Conservation (phyloP, 768 basidiomycete genomes). For the Amyloporia xantha region DNA sequence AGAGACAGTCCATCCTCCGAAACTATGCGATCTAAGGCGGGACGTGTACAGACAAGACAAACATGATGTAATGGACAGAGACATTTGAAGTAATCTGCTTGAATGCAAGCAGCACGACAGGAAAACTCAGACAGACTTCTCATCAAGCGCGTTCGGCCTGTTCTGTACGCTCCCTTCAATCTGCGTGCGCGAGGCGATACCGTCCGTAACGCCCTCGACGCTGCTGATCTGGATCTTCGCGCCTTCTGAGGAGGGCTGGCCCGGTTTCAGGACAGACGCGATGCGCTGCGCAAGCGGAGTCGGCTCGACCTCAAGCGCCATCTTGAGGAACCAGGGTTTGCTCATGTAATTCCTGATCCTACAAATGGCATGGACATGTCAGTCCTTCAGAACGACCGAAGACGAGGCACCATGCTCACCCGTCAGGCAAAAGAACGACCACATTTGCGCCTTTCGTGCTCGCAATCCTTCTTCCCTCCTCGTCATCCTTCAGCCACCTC, state of each 20-base stretch:
- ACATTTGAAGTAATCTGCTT: no score
- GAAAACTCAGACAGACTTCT: not conserved
- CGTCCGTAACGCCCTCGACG: conserved; percentile 13
- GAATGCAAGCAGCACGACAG: no score
- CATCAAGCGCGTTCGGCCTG: not conserved
- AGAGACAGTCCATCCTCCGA: no score
- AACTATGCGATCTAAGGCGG: no score
- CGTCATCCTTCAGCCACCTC: conserved; percentile 60
- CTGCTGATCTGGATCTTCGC: conserved; percentile 15
- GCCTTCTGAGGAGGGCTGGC: not conserved
- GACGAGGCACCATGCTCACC: conserved; percentile 40
- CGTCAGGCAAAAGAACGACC: conserved; percentile 85
- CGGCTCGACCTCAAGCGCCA: conserved; percentile 49
- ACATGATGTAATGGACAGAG: no score
- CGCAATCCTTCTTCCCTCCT: conserved; percentile 57
- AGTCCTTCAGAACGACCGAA: not conserved
- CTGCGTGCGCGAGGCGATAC: conserved; percentile 15
- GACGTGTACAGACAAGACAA: not conserved
- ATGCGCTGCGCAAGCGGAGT: conserved; percentile 49
- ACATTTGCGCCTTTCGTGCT: conserved; percentile 75
- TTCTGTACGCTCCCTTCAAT: not conserved
- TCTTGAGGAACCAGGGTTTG: conserved; percentile 84
- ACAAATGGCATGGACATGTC: not conserved
- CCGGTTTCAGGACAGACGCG: conserved; percentile 28
- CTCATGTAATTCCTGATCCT: conserved; percentile 94